Evolutionary conservation across 352 stramenopile genomes (phyloP).

Genomic region (Blastocystis sp.): DNA sequence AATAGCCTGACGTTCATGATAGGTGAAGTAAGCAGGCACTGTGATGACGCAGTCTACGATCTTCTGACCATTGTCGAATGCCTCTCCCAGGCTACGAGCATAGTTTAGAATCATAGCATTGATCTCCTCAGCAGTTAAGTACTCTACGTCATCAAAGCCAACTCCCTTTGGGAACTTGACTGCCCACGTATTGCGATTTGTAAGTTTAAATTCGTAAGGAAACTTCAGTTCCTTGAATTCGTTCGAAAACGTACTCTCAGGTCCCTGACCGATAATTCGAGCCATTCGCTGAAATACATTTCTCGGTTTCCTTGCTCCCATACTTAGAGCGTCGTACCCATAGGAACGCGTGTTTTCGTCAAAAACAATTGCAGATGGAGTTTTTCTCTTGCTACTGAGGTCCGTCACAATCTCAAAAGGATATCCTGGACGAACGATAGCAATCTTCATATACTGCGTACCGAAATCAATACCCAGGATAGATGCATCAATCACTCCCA

Average conservation of each 20-base stretch:
- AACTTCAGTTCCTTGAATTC: slow-evolving; percentile 73
- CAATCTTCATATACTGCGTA: slow-evolving; percentile 84
- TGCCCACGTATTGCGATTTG: slow-evolving; percentile 48
- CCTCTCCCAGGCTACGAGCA: slow-evolving; percentile 67
- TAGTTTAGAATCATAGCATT: slow-evolving; percentile 64
- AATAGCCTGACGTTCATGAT: slow-evolving; percentile 84
- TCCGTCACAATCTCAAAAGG: slow-evolving; percentile 91
- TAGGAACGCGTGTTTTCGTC: slow-evolving; percentile 83
- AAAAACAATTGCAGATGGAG: slow-evolving; percentile 83
- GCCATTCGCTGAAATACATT: slow-evolving; percentile 69
- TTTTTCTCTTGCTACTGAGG: slow-evolving; percentile 93
- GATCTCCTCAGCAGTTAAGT: slow-evolving; percentile 59
- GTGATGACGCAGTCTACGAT: slow-evolving; percentile 89
- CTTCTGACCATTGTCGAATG: slow-evolving; percentile 72
- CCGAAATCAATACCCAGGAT: slow-evolving; percentile 82
- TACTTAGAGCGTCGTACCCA: slow-evolving; percentile 81
- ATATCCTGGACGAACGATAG: slow-evolving; percentile 80
- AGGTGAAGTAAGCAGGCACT: slow-evolving; percentile 87
- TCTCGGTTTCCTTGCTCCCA: slow-evolving; percentile 83
- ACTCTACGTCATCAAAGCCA: slow-evolving; percentile 55
- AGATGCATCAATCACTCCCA: slow-evolving; percentile 50
- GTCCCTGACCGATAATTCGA: slow-evolving; percentile 78
- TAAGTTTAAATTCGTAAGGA: slow-evolving; percentile 67
- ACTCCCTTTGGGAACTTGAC: slow-evolving; percentile 55
- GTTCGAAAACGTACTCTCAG: slow-evolving; percentile 70